Conservation (phyloP, 345 rosid genomes). For the Melastoma malabathricum region DNA sequence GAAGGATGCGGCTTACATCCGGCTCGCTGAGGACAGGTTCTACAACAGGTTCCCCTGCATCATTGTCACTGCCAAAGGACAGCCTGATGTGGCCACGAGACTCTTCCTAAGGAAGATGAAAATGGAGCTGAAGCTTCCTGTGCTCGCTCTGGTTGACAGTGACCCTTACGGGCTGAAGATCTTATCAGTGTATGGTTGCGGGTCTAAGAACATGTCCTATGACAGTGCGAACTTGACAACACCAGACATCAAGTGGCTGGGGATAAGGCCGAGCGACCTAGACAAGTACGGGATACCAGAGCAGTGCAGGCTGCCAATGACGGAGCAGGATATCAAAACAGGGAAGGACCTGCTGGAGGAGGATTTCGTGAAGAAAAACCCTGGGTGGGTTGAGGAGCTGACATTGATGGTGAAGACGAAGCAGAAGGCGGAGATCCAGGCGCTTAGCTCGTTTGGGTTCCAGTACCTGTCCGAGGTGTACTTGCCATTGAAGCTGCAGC, state of each 20-base stretch:
- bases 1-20: slow-evolving; percentile 89
- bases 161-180: slow-evolving; percentile 94
- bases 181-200: slow-evolving; percentile 87
- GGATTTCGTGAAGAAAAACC: slow-evolving; percentile 98
- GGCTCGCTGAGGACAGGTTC: slow-evolving; percentile 90
- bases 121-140: slow-evolving; percentile 80
- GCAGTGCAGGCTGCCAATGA: slow-evolving; percentile 91
- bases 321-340: slow-evolving; percentile 96
- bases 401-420: slow-evolving; percentile 89
- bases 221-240: slow-evolving; percentile 94
- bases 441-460: slow-evolving; percentile 86
- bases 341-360: slow-evolving; percentile 92
- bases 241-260: slow-evolving; percentile 93
- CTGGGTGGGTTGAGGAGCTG: slow-evolving; percentile 96
- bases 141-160: slow-evolving; percentile 89
- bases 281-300: slow-evolving; percentile 85
- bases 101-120: slow-evolving; percentile 91
- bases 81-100: slow-evolving; percentile 95
- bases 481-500: slow-evolving; percentile 92
- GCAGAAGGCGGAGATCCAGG: slow-evolving; percentile 99
- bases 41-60: slow-evolving; percentile 92
- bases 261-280: slow-evolving; percentile 86
- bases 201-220: slow-evolving; percentile 97
- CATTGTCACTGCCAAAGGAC: slow-evolving; percentile 90
- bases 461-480: slow-evolving; percentile 96